Percentiles rank a stretch among this genome's conserved stretches.
These are phyloP conservation scores for Gillenia trifoliata DNA, from an alignment of 306 rosid genomes.

Conservation along the genomic window DNA sequence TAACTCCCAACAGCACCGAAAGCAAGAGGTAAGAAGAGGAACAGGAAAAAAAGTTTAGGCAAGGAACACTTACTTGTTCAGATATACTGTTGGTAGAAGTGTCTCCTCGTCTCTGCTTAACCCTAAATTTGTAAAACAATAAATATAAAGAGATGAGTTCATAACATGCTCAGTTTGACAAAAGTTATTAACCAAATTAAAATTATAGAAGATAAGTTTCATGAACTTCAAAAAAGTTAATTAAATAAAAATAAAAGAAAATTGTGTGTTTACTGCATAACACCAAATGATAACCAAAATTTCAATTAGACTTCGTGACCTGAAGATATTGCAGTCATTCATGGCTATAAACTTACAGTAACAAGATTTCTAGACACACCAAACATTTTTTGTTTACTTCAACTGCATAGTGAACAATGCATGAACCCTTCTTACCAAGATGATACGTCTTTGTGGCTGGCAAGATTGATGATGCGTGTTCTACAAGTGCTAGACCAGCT, in stretches of 20 bases:
- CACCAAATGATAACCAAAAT: background rate
- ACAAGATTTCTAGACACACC: background rate
- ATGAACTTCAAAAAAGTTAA: background rate
- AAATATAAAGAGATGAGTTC: background rate
- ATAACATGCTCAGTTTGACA: background rate
- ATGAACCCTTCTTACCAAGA: conserved; percentile 52
- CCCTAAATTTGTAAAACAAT: conserved; percentile 43
- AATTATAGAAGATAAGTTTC: background rate
- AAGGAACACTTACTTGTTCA: conserved; percentile 69
- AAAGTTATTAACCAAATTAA: background rate
- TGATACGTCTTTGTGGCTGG: conserved; percentile 84
- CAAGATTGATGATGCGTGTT: conserved; percentile 68
- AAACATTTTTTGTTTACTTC: background rate
- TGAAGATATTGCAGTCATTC: background rate
- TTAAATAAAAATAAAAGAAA: background rate
- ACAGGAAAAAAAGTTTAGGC: background rate
- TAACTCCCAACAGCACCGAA: background rate
- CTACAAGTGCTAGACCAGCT: conserved; percentile 92
- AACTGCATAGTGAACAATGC: conserved; percentile 3
- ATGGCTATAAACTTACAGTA: background rate
- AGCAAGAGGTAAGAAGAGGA: background rate
- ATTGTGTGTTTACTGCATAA: background rate
- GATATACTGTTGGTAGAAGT: conserved; percentile 72
- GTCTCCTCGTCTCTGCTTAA: conserved; percentile 80
- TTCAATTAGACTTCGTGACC: background rate